A percentile compares a stretch with the other conserved stretches of the same genome.
Conservation (phyloP, 2,329 filamentous ascomycete species). For the Cercospora citrullina region DNA sequence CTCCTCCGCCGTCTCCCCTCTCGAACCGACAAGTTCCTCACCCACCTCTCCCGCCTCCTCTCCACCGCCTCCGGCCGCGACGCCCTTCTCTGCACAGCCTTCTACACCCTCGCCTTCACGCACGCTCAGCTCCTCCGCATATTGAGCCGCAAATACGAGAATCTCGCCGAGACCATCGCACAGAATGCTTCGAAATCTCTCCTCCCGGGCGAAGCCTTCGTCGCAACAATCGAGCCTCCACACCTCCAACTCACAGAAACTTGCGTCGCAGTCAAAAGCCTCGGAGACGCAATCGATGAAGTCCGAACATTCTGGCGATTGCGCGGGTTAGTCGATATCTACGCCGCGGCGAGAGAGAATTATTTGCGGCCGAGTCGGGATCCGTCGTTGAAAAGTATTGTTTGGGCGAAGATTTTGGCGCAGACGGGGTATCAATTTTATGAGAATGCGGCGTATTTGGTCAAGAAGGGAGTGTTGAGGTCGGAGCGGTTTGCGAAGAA, state of each 20-base stretch:
- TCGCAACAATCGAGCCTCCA: constrained; percentile 42
- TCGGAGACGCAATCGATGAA: constrained; percentile 68
- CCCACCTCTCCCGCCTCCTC: constrained; percentile 34
- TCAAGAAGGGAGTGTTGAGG: constrained; percentile 67
- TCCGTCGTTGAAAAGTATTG: constrained; percentile 53
- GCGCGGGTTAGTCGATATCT: constrained; percentile 74
- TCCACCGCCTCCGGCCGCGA: constrained; percentile 45
- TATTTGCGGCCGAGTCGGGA: constrained; percentile 45
- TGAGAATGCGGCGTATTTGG: constrained; percentile 81
- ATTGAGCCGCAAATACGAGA: constrained; percentile 40
- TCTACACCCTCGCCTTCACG: constrained; percentile 48
- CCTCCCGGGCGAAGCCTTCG: constrained; percentile 45
- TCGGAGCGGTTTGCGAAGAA: constrained; percentile 42
- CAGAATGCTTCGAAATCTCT: constrained; percentile 42
- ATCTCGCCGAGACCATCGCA: constrained; percentile 41
- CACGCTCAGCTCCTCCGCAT: constrained; percentile 43
- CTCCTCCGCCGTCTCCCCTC: constrained; percentile 1
- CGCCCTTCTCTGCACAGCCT: constrained; percentile 45
- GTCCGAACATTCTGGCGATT: constrained; percentile 71
- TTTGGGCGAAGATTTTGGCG: constrained; percentile 66
- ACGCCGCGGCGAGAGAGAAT: constrained; percentile 60
- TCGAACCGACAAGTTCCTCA: constrained; percentile 19
- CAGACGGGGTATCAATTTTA: constrained; percentile 72
- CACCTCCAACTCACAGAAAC: constrained; percentile 37
- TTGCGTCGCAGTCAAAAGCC: constrained; percentile 41